Evolutionary conservation across 2,329 filamentous ascomycete genomes (phyloP).

Genomic region (Rutstroemia sp.): DNA sequence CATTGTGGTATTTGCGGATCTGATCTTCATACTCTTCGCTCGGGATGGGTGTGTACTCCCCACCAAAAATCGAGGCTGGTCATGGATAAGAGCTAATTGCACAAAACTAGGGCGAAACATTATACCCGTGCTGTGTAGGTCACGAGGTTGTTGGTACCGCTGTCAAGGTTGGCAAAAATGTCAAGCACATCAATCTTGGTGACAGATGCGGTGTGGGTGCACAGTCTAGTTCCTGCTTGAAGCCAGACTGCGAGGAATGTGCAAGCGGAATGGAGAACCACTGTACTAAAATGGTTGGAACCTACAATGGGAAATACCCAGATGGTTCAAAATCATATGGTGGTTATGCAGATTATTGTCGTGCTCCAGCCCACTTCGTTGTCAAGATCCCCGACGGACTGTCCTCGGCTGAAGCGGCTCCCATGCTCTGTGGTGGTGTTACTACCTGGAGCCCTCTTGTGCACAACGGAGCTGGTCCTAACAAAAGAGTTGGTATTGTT

Average conservation of each 20-base stretch:
- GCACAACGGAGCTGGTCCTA: conserved; percentile 3
- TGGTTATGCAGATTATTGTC: conserved; percentile 8
- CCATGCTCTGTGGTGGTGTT: conserved; percentile 8
- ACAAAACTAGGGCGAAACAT: neutral
- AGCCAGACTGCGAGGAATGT: conserved; percentile 10
- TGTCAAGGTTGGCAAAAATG: conserved; percentile 37
- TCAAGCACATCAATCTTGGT: conserved; percentile 40
- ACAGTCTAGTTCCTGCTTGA: conserved; percentile 32
- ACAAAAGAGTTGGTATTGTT: conserved; percentile 58
- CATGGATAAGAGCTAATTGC: too few species aligned
- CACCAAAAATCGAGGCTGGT: too few species aligned
- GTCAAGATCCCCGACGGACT: conserved; percentile 6
- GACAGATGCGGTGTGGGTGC: conserved; percentile 48
- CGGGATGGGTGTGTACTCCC: conserved; percentile 22
- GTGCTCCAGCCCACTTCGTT: conserved; percentile 5
- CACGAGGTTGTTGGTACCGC: conserved; percentile 45
- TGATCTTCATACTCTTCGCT: conserved; percentile 30
- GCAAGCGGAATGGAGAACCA: conserved; percentile 4
- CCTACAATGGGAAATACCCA: conserved; percentile 2
- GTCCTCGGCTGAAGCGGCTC: conserved; percentile 5
- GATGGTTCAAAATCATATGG: conserved; percentile 8
- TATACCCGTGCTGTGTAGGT: conserved; percentile 35
- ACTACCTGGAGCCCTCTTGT: conserved; percentile 5
- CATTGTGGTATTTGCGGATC: conserved; percentile 44
- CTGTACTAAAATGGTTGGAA: neutral